Conservation (phyloP, 1,284 basidiomycete genomes). For the Leccinum colubrinum region DNA sequence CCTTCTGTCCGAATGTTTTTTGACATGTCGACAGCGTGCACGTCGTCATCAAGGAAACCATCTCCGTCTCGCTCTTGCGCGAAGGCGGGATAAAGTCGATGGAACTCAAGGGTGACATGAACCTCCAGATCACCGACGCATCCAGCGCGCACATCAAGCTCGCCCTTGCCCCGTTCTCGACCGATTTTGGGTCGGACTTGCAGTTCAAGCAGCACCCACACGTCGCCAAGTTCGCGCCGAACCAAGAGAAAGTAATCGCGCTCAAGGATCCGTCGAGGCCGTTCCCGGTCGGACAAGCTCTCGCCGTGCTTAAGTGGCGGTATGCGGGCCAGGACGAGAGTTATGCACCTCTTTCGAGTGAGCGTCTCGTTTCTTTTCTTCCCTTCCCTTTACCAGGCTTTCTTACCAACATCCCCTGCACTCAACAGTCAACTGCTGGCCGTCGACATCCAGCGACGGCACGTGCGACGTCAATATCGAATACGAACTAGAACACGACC, state of each 20-base stretch:
- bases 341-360: constrained; percentile 87
- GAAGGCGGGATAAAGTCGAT: constrained; percentile 90
- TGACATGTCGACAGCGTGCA: too few species aligned
- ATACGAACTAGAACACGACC: constrained; percentile 89
- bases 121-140: constrained; percentile 84
- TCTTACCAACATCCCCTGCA: neutral
- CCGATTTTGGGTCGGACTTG: constrained; percentile 66
- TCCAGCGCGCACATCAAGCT: constrained; percentile 47
- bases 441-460: constrained; percentile 86
- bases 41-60: constrained; percentile 59
- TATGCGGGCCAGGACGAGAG: constrained; percentile 91
- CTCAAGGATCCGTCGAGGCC: constrained; percentile 81
- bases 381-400: too few species aligned
- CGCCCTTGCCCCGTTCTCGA: constrained; percentile 35
- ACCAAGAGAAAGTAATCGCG: constrained; percentile 57
- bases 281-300: constrained; percentile 87
- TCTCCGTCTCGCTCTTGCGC: constrained; percentile 79
- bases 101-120: constrained; percentile 94
- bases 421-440: constrained; percentile 89
- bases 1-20: neutral
- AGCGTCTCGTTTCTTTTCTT: constrained; percentile 31
- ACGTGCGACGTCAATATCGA: constrained; percentile 94
- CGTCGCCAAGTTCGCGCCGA: constrained; percentile 82
- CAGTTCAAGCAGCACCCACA: constrained; percentile 98
- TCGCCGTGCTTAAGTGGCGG: constrained; percentile 93